Percentiles rank a stretch among this genome's conserved stretches.
Conservation (phyloP, 139 green algal genomes). For the Zygnema circumcarinatum region DNA sequence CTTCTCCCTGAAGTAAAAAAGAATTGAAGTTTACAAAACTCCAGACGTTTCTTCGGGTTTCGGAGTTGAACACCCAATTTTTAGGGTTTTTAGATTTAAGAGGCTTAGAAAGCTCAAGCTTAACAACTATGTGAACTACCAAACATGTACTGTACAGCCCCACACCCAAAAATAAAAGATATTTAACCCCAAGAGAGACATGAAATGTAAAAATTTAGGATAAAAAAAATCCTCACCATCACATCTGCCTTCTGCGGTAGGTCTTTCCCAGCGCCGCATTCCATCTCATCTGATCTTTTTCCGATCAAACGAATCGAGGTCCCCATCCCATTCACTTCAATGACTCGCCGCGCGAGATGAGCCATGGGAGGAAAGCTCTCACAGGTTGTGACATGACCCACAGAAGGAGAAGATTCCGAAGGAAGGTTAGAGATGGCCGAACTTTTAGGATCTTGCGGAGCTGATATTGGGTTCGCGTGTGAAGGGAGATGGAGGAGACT, state of each 20-base stretch:
- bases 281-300: slow-evolving; percentile 49
- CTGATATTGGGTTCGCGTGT: not conserved
- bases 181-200: too few relatives aligned
- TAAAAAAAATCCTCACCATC: slow-evolving; percentile 24
- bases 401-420: too few relatives aligned
- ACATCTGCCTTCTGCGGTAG: slow-evolving; percentile 36
- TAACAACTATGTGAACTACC: too few relatives aligned
- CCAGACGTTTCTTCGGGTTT: too few relatives aligned
- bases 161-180: too few relatives aligned
- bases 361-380: slow-evolving; percentile 39
- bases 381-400: slow-evolving; percentile 32
- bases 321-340: slow-evolving; percentile 38
- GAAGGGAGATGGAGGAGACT: not conserved
- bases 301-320: not conserved
- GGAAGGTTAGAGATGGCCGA: too few relatives aligned
- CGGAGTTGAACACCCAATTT: too few relatives aligned
- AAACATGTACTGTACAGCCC: too few relatives aligned
- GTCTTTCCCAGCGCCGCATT: slow-evolving; percentile 23
- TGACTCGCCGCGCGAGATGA: slow-evolving; percentile 14
- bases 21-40: too few relatives aligned
- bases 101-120: too few relatives aligned
- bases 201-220: too few relatives aligned
- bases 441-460: not conserved
- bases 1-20: slow-evolving; percentile 1
- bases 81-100: too few relatives aligned